Percentiles rank a stretch among this genome's conserved stretches.
These are phyloP conservation scores for Neltuma alba DNA, from an alignment of 306 rosid genomes.

Conservation along the genomic window DNA sequence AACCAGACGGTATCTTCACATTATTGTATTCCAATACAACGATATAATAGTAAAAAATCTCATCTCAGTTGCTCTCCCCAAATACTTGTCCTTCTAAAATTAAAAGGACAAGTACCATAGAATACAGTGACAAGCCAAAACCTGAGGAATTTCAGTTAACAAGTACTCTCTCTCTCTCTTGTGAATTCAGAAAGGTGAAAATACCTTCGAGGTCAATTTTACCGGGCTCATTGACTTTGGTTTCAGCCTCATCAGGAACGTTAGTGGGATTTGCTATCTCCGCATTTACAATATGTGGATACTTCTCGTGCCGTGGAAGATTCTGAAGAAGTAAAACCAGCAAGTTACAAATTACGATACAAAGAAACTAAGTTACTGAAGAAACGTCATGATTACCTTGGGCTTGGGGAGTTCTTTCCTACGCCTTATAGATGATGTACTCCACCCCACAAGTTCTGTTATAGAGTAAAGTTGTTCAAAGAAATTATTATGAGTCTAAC, in stretches of 20 bases:
- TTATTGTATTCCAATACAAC: not conserved
- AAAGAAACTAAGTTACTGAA: constrained; percentile 14
- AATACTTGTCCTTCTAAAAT: not conserved
- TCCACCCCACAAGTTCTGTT: constrained; percentile 92
- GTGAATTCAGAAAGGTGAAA: constrained; percentile 16
- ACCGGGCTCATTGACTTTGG: constrained; percentile 38
- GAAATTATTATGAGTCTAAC: constrained; percentile 4
- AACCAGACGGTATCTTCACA: constrained; percentile 15
- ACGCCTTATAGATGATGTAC: constrained; percentile 87
- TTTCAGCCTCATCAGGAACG: constrained; percentile 42
- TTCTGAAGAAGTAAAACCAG: constrained; percentile 42
- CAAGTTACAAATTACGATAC: constrained; percentile 36
- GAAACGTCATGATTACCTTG: constrained; percentile 55
- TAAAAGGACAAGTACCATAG: not conserved
- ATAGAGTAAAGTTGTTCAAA: constrained; percentile 53
- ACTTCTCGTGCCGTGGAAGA: constrained; percentile 55
- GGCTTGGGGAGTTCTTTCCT: constrained; percentile 87
- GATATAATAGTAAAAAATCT: not conserved
- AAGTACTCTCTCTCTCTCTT: not conserved
- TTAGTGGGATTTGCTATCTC: constrained; percentile 45
- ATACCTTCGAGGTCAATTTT: constrained; percentile 68
- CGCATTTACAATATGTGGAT: constrained; percentile 66
- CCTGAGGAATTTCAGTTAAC: not conserved
- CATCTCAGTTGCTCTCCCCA: not conserved
- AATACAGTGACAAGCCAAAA: not conserved